Percentiles rank a stretch among this genome's conserved stretches.
phyloP scores from a whole-genome alignment of 306 rosid genomes.

The Fragaria ananassa region DNA sequence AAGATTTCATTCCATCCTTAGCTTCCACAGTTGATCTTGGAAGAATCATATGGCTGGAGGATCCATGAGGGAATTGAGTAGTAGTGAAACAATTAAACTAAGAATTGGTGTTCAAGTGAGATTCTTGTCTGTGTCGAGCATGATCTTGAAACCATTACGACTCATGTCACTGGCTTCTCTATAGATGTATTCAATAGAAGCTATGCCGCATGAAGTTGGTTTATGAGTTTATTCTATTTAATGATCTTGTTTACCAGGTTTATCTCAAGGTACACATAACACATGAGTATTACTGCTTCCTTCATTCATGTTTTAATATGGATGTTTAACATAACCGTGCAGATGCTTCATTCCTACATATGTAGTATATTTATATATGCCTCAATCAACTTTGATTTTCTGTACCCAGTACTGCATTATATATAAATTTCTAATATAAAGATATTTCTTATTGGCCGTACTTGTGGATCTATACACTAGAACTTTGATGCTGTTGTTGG shows the following conservation, averaged over 20 bases:
- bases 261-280: constrained; percentile 4
- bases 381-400: too few relatives aligned
- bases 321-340: neutral
- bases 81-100: neutral
- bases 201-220: neutral
- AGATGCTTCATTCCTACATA: neutral
- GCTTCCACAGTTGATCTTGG: neutral
- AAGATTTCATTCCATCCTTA: neutral
- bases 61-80: neutral
- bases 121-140: neutral
- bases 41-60: constrained; percentile 29
- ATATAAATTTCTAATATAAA: too few relatives aligned
- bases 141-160: neutral
- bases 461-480: neutral
- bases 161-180: constrained; percentile 13
- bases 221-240: constrained; percentile 3
- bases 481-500: constrained; percentile 17
- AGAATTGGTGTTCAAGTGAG: constrained; percentile 20
- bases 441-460: too few relatives aligned
- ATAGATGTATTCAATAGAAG: constrained; percentile 13
- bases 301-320: neutral
- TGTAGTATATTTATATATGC: too few relatives aligned
- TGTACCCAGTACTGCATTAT: too few relatives aligned
- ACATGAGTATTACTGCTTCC: too few relatives aligned
- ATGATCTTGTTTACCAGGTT: constrained; percentile 16